Base-by-base conservation (phyloP, 306 rosid genomes). In the Betula pendula region DNA sequence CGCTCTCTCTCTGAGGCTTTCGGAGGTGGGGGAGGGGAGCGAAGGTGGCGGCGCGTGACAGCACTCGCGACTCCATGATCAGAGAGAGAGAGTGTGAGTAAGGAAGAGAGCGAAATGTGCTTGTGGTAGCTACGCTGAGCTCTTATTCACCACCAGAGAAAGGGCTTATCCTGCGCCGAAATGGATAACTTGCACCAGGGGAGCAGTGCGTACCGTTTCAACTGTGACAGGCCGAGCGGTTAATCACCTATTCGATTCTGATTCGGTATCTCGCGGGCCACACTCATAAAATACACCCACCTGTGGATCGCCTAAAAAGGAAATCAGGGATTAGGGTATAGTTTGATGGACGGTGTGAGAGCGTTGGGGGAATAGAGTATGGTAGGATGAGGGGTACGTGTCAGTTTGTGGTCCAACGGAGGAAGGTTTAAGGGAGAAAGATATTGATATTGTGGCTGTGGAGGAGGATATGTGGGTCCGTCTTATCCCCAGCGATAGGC, bases 61-160 rank as follows among this genome's bases (percentile, higher is more conserved):
- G 20, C 86, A 94, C 81, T 80, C 94, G 94, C 82, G 98, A 94
- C 91, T 90, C 97, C 98, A 94, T 94, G 52, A 24, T 25, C 44
- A 47, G 6, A 53, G 13, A 68, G 70, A 0, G 43, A 59, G 19
- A 69, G 40, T 11, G 73, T 43, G 77, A 48, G 53, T 33, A 24
- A 4, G 44, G 25, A 2, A 27, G 40, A 11, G 44, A 35, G 48
- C 11, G 29, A 67, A 72, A 51, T 80, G 78, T n/a, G 60, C 15
- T 59, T 48, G 79, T 16, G 73, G 45, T 22, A 63, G 71, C 38
- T 35, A 16, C 2, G 40, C 48, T 6, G 72, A 35, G 71, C 79
- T 70, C 81, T 77, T 81, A 74, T 84, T 53, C 53, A 4, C 35
- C 10, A 40, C 17, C 20, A 59, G 6, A 16, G 50, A 24, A n/a